Evolutionary conservation across 2,329 filamentous ascomycete genomes (phyloP).

Genomic region (Penicillium sp.): DNA sequence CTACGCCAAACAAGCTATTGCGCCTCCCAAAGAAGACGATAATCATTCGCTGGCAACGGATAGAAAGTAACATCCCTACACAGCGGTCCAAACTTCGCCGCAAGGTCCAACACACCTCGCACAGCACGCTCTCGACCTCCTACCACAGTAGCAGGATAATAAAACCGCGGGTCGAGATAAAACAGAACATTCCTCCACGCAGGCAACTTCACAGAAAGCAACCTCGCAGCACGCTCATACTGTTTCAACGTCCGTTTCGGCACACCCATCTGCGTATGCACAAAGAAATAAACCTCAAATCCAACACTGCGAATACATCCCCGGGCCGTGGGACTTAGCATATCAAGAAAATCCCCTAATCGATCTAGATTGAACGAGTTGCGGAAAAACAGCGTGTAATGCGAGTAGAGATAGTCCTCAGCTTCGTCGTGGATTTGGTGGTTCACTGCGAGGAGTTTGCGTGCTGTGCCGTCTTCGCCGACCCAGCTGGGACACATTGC

Average conservation of each 20-base stretch:
- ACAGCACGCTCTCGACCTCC: slow-evolving; percentile 39
- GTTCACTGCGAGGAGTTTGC: slow-evolving; percentile 40
- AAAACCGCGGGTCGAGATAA: slow-evolving; percentile 45
- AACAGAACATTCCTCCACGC: slow-evolving; percentile 37
- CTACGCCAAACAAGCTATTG: slow-evolving; percentile 29
- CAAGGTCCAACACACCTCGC: slow-evolving; percentile 40
- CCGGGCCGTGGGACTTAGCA: slow-evolving; percentile 40
- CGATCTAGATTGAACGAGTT: slow-evolving; percentile 43
- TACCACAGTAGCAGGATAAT: slow-evolving; percentile 37
- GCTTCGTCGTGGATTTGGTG: slow-evolving; percentile 45
- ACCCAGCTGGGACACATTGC: slow-evolving; percentile 45
- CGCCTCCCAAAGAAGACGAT: slow-evolving; percentile 36
- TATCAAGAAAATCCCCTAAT: slow-evolving; percentile 41
- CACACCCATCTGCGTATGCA: slow-evolving; percentile 42
- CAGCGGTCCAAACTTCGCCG: slow-evolving; percentile 36
- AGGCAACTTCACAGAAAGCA: slow-evolving; percentile 37
- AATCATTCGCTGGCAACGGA: slow-evolving; percentile 37
- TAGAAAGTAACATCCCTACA: slow-evolving; percentile 41
- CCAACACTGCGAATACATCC: slow-evolving; percentile 42
- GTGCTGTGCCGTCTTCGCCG: slow-evolving; percentile 40
- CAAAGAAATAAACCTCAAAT: slow-evolving; percentile 47
- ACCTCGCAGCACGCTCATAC: slow-evolving; percentile 37
- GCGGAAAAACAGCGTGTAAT: slow-evolving; percentile 44
- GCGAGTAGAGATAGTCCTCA: slow-evolving; percentile 44
- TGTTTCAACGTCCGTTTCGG: slow-evolving; percentile 42